Evolutionary conservation across 2,329 filamentous ascomycete species (phyloP).

Genomic region (Fusarium clavum): DNA sequence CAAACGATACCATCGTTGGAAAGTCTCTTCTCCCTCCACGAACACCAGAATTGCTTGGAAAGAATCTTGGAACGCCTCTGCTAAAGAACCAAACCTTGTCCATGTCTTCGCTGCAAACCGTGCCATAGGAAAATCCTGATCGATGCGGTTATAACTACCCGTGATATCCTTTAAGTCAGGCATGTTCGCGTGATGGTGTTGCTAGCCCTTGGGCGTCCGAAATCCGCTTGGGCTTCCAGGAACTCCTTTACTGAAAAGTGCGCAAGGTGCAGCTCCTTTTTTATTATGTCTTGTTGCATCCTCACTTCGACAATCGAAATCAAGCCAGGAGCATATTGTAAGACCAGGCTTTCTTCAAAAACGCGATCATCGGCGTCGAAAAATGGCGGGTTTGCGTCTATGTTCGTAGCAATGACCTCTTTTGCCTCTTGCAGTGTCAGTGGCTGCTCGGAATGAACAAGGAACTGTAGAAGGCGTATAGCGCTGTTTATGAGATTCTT

Average conservation of each 20-base stretch:
- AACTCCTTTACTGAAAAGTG: constrained; percentile 44
- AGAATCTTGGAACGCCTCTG: not conserved
- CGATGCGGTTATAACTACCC: not conserved
- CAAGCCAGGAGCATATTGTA: constrained; percentile 32
- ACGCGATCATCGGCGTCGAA: not conserved
- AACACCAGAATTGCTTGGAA: not conserved
- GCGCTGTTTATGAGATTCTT: constrained; percentile 44
- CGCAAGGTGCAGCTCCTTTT: constrained; percentile 38
- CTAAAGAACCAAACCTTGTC: not conserved
- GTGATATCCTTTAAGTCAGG: not conserved
- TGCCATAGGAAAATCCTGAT: not conserved
- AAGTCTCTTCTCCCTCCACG: not conserved
- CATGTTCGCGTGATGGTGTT: not conserved
- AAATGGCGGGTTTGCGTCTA: not conserved
- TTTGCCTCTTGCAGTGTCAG: constrained; percentile 32
- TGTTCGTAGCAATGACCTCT: constrained; percentile 39
- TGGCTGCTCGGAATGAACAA: constrained; percentile 30
- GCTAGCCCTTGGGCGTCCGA: not conserved
- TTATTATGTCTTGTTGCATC: fast-evolving
- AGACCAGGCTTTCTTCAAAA: not conserved
- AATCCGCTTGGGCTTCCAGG: not conserved
- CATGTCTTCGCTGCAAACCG: not conserved
- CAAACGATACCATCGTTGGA: not conserved
- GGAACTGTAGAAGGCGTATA: constrained; percentile 42
- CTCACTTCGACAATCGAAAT: not conserved